Evolutionary conservation across 164 flowering plant species (phyloP), one percentile per base, ranked within the genome.

Genomic region (Taxillus chinensis): DNA sequence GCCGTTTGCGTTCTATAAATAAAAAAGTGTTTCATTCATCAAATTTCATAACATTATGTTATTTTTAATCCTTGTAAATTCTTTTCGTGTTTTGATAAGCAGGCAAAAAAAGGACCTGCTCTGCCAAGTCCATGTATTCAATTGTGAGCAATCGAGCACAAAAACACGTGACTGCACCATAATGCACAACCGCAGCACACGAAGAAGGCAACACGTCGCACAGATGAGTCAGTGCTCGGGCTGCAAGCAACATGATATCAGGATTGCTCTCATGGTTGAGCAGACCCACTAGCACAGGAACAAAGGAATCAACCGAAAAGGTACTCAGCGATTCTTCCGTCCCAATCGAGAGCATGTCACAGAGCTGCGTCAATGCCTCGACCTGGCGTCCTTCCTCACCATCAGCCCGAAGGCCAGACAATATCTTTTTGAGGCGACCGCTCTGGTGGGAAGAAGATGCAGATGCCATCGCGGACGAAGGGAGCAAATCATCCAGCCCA

Each of bases 91-190:
- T 27, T 27, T 0, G 27, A 27, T 27, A 27, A 27, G 27, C 27
- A 27, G 27, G 27, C 27, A 43, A 9, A 9, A 43, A 43, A 43
- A 43, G 10, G 7, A 89, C 99, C 99, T 95, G 99, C 64, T 95
- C 97, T 41, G 99, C 99, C 77, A 95, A 78, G 73, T 95, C 99
- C 99, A 95, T 95, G 74, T 95, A 91, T 79, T 95, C 99, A 51
- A 91, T 95, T 0, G 99, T 95, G 10, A 95, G 82, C 77, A 95
- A 67, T 61, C 96, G 74, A 0, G 96, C 98, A 67, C 87, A 84
- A 64, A 95, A 89, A 71, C 95, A 89, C 0, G 90, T 67, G 64
- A 91, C 90, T 0, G 98, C 96, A 17, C 96, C 96, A 68, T 87
- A 95, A 65, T 95, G 99, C 67, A 95, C 97, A 10, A 95, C 99